These are phyloP conservation scores for Limtongozyma cylindracea DNA, from an alignment of 805 yeast genomes.

Conservation along the genomic window DNA sequence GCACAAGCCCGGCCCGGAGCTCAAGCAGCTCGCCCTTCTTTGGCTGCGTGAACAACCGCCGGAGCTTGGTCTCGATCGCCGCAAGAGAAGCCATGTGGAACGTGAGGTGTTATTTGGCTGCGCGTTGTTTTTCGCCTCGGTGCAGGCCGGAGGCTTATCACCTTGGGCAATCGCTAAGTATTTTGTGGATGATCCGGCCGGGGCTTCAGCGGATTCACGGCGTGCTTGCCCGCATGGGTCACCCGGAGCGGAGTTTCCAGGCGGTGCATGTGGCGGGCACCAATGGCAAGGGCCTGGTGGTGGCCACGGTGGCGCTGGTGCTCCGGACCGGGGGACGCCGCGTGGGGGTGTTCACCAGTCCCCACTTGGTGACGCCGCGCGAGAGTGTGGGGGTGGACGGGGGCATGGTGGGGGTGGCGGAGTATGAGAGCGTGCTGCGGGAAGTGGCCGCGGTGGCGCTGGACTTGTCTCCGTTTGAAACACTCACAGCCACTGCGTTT, in stretches of 20 bases:
- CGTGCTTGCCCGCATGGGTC: slow-evolving; percentile 22
- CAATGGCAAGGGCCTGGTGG: slow-evolving; percentile 87
- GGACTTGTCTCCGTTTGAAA: slow-evolving; percentile 73
- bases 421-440: slow-evolving; percentile 19
- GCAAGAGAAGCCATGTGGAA: too few relatives aligned
- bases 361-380: slow-evolving; percentile 49
- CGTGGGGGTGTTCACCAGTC: slow-evolving; percentile 74
- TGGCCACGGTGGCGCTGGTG: slow-evolving; percentile 54
- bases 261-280: slow-evolving; percentile 92
- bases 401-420: slow-evolving; percentile 17
- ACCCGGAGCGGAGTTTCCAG: slow-evolving; percentile 38
- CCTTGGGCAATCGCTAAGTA: too few relatives aligned
- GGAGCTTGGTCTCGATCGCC: slow-evolving; percentile 17
- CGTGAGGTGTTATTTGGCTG: too few relatives aligned
- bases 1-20: slow-evolving; percentile 69
- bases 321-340: slow-evolving; percentile 19
- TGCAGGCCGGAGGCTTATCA: too few relatives aligned
- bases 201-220: too few relatives aligned
- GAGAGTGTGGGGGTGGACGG: slow-evolving; percentile 57
- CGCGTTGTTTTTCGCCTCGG: too few relatives aligned
- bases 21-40: slow-evolving; percentile 67
- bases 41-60: slow-evolving; percentile 16
- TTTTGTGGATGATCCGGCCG: too few relatives aligned
- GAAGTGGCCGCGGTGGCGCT: slow-evolving; percentile 15
- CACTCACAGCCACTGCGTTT: slow-evolving; percentile 68